Percentiles rank a stretch among this genome's conserved stretches.
These are phyloP conservation scores for Trametes elegans DNA, from an alignment of 768 basidiomycete genomes.

Conservation along the genomic window DNA sequence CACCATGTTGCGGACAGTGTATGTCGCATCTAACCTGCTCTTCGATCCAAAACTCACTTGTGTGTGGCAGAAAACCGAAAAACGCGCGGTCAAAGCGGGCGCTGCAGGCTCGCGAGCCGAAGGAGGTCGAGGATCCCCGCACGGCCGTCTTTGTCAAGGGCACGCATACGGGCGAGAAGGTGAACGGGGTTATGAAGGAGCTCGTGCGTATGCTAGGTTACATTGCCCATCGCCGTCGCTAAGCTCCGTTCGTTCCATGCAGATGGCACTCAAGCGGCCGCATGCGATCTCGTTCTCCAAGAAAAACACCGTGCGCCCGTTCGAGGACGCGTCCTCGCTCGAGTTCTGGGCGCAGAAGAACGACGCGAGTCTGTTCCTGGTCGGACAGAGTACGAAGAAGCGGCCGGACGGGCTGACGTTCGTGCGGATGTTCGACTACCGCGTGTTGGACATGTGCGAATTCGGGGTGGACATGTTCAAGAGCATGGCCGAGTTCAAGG, in stretches of 20 bases:
- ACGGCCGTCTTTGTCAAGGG: slow-evolving; percentile 90
- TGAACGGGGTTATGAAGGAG: slow-evolving; percentile 84
- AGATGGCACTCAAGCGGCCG: slow-evolving; percentile 96
- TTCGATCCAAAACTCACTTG: background rate
- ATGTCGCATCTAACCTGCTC: background rate
- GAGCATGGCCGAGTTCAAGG: slow-evolving; percentile 83
- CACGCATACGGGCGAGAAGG: slow-evolving; percentile 77
- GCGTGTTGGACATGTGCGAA: slow-evolving; percentile 93
- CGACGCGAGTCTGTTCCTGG: slow-evolving; percentile 86
- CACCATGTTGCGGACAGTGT: slow-evolving; percentile 32
- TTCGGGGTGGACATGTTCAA: slow-evolving; percentile 81
- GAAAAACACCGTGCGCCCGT: slow-evolving; percentile 88
- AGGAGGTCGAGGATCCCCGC: slow-evolving; percentile 85
- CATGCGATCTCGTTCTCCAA: slow-evolving; percentile 90
- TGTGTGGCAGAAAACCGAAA: slow-evolving; percentile 71
- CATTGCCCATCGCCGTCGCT: background rate
- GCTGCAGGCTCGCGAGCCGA: slow-evolving; percentile 81
- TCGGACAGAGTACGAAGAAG: slow-evolving; percentile 94
- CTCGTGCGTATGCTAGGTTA: slow-evolving; percentile 51
- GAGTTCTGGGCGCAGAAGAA: slow-evolving; percentile 95
- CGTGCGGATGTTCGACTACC: slow-evolving; percentile 81
- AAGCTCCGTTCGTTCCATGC: background rate
- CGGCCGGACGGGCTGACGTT: slow-evolving; percentile 85
- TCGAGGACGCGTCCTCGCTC: slow-evolving; percentile 79
- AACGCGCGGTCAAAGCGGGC: slow-evolving; percentile 95